Evolutionary conservation across 805 yeast species (phyloP), one percentile per base, ranked within the genome.

Genomic region (Candida sphagnicola): DNA sequence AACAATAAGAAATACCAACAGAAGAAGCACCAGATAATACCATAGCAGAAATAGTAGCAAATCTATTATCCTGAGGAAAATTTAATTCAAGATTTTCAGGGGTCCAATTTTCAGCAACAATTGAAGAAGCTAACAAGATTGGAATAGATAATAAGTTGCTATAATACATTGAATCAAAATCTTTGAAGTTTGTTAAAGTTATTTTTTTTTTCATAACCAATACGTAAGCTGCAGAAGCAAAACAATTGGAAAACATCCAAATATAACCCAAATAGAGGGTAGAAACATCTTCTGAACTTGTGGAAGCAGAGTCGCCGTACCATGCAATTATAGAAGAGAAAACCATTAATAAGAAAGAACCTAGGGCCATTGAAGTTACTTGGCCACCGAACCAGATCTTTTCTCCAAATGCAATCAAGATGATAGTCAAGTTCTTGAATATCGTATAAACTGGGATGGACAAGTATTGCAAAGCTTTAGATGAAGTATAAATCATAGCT

Each of bases 121-220:
- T 67, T 2, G 98, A 86, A 48, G 83, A 74, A 32, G 81, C 56
- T 49, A 89, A 67, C 53, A 93, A 74, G 57, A 93, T 80, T 31
- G 24, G 24, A 21, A 21, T 21, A 6, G 96, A 87, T 53, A 93
- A 75, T 57, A 90, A 75, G 69, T 93, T 93, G 78, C 93, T 93
- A 82, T 90, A 93, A 72, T 81, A 93, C 96, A 90, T 90, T 63
- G 99, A 89, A 67, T 90, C 96, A 57, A 87, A 85, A 69, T 90
- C 96, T 21, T 21, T 21, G 24, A 21, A 21, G 10, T 89, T 89
- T 55, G 96, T 87, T 63, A 89, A 77, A 83, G 90, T 91, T 58
- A 93, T 91, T 75, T 97, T 85, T 78, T 89, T 91, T 77, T 97
- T 85, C 95, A 93, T 85, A 71, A 83, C 76, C 50, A 93, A 75